phyloP scores from a whole-genome alignment of 2,329 filamentous ascomycete species.

The Niveomyces coronatus region DNA sequence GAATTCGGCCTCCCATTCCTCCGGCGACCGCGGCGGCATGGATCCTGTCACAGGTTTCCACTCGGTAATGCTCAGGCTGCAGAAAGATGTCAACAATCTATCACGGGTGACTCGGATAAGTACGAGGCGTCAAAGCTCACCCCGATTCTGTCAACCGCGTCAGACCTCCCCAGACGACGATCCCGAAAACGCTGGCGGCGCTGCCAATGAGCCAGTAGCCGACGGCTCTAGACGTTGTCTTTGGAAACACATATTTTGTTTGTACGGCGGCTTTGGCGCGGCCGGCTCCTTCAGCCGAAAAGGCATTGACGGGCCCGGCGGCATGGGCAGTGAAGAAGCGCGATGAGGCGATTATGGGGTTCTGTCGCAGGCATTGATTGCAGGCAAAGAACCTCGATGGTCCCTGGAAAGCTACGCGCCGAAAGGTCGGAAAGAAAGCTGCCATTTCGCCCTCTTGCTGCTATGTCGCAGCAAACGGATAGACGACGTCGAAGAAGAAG shows the following conservation, averaged over 20 bases:
- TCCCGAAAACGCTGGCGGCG: conserved; percentile 88
- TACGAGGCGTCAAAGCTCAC: conserved; percentile 36
- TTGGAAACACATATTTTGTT: conserved; percentile 36
- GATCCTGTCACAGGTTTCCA: conserved; percentile 95
- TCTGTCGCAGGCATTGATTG: conserved; percentile 37
- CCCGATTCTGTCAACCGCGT: conserved; percentile 93
- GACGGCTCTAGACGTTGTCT: conserved; percentile 63
- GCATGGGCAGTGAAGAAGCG: conserved; percentile 27
- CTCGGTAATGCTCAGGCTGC: conserved; percentile 92
- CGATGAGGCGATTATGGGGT: conserved; percentile 27
- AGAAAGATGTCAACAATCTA: background rate
- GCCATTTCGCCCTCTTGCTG: conserved; percentile 26
- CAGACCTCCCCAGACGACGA: conserved; percentile 88
- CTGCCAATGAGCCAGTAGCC: conserved; percentile 91
- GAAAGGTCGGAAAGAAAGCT: conserved; percentile 30
- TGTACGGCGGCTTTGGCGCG: conserved; percentile 15
- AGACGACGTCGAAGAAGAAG: background rate
- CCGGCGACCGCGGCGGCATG: conserved; percentile 65
- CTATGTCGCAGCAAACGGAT: conserved; percentile 6
- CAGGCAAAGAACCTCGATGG: conserved; percentile 33
- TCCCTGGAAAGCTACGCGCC: conserved; percentile 29
- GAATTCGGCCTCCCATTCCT: conserved; percentile 89
- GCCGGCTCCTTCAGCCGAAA: conserved; percentile 19
- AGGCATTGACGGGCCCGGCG: conserved; percentile 18
- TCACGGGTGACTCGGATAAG: background rate